Evolutionary conservation across 1,139 yeast species (phyloP), one percentile per base, ranked within the genome.

Genomic region (Saccharomyces hybrid): DNA sequence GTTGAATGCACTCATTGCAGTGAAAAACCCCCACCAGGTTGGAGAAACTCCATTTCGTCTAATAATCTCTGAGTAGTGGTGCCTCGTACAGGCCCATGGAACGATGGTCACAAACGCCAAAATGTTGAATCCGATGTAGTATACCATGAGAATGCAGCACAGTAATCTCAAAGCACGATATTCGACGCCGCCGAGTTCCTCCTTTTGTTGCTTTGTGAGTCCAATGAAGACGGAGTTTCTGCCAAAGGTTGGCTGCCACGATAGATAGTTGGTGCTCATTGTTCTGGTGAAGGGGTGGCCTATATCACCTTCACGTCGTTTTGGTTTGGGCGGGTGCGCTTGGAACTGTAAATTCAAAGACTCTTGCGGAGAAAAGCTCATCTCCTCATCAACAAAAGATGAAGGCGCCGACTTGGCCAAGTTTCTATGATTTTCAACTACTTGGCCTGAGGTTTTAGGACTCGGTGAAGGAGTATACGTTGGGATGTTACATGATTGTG

Each of bases 161-260:
- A 93, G 73, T 7, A 89, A 73, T 65, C 88, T 88, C 54, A 88
- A 78, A 0, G 98, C 89, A 50, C 97, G 79, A 66, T 93, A 93
- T 67, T 93, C 99, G 9, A 93, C 97, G 49, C 98, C 99, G 28
- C 99, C 99, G 47, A 93, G 73, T 68, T 93, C 99, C 56, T 86
- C 95, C 64, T 89, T 88, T 69, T 93, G 98, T 26, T 81, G 86
- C 29, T 83, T 89, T 2, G 88, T 83, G 54, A 93, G 71, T 29
- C 86, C 86, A 3, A 88, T 87, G 74, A 93, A 91, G 0, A 90
- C 86, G 1, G 98, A 91, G 70, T 93, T 93, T 67, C 97, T 79
- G 19, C 97, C 99, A 46, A 93, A 79, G n/a, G 66, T 88, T 0
- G 98, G 97, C 32, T 79, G 80, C 90, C 95, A 91, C 0, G 97